These are phyloP conservation scores for Akanthomyces dipterigenus DNA, from an alignment of 2,329 filamentous ascomycete genomes.

Conservation along the genomic window DNA sequence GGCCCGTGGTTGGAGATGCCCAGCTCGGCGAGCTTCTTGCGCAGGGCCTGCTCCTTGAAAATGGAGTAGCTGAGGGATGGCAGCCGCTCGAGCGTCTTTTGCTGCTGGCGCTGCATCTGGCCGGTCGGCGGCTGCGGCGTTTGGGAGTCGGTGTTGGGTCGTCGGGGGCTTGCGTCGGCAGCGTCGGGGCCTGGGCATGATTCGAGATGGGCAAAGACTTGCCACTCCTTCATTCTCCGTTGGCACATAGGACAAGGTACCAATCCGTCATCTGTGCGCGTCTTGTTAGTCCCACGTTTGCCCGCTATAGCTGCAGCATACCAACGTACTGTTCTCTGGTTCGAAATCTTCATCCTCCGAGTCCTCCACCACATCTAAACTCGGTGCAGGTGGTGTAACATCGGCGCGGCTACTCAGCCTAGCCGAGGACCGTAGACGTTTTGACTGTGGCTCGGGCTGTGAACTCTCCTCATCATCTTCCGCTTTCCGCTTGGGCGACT, in stretches of 20 bases:
- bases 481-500: conserved; percentile 47
- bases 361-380: conserved; percentile 19
- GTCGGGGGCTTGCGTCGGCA: conserved; percentile 8
- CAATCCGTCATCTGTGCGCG: conserved; percentile 57
- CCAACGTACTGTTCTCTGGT: conserved; percentile 21
- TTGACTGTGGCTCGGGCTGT: conserved; percentile 29
- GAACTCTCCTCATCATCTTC: conserved; percentile 25
- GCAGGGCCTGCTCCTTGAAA: conserved; percentile 69
- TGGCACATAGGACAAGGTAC: conserved; percentile 80
- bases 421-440: conserved; percentile 47
- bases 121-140: conserved; percentile 1
- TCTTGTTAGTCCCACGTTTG: conserved; percentile 11
- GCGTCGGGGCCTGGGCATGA: conserved; percentile 40
- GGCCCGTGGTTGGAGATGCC: conserved; percentile 67
- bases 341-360: conserved; percentile 26
- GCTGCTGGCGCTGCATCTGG: conserved; percentile 21
- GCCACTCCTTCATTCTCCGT: conserved; percentile 68
- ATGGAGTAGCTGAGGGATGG: conserved; percentile 81
- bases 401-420: conserved; percentile 38
- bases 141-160: background rate
- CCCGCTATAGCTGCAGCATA: background rate
- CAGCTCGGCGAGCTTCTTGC: conserved; percentile 74
- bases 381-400: conserved; percentile 22
- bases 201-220: conserved; percentile 78
- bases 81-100: conserved; percentile 53